Percentiles rank a stretch among this genome's conserved stretches.
These are phyloP conservation scores for Metarhizium rileyi DNA, from an alignment of 2,329 filamentous ascomycete species.

Conservation along the genomic window DNA sequence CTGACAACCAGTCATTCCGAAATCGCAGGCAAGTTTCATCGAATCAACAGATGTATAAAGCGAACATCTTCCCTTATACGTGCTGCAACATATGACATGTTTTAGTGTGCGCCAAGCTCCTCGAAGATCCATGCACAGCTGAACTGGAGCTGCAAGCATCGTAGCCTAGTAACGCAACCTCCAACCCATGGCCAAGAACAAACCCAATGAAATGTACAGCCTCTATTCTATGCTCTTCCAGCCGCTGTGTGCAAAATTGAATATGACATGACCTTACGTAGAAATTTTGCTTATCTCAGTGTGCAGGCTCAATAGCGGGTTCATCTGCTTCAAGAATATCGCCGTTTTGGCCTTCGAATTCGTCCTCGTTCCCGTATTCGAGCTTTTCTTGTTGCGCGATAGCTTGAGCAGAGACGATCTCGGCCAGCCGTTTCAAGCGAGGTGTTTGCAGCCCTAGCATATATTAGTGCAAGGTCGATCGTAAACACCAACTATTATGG, in stretches of 20 bases:
- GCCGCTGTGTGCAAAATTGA: slow-evolving; percentile 3
- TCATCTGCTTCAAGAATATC: slow-evolving; percentile 44
- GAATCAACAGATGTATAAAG: not conserved
- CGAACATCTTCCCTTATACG: not conserved
- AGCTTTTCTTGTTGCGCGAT: slow-evolving; percentile 90
- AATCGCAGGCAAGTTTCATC: not conserved
- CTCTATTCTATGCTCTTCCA: slow-evolving; percentile 4
- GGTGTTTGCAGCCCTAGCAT: slow-evolving; percentile 83
- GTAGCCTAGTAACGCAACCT: not conserved
- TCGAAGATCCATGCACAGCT: not conserved
- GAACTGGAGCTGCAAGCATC: not conserved
- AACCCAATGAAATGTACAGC: slow-evolving; percentile 3
- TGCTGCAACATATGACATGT: slow-evolving; percentile 2
- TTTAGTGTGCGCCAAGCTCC: not conserved
- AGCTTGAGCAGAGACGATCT: slow-evolving; percentile 94
- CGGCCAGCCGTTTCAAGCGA: slow-evolving; percentile 87
- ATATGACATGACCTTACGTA: slow-evolving; percentile 1
- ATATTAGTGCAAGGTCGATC: slow-evolving; percentile 17
- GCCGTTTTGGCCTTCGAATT: slow-evolving; percentile 37
- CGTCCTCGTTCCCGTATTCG: slow-evolving; percentile 41
- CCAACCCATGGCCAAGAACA: not conserved
- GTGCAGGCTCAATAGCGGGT: slow-evolving; percentile 16
- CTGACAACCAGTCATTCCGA: not conserved
- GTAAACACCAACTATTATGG: not conserved
- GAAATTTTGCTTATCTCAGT: slow-evolving; percentile 1